A percentile compares a stretch with the other conserved stretches of the same genome.
These are phyloP conservation scores for Pholiota adiposa DNA, from an alignment of 1,284 basidiomycete genomes.

Conservation along the genomic window DNA sequence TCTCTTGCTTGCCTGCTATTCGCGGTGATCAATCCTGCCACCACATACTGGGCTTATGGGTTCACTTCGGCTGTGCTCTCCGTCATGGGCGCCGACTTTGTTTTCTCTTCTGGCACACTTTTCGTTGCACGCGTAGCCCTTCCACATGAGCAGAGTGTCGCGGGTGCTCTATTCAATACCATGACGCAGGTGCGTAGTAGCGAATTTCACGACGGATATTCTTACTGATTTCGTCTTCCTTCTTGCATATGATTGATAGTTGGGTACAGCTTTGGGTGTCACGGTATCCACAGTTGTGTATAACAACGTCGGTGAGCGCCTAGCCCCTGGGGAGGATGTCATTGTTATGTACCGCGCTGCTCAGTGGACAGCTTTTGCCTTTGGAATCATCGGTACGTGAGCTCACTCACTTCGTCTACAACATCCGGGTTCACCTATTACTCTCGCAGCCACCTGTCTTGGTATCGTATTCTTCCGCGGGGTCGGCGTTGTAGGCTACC, in stretches of 20 bases:
- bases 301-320: conserved; percentile 49
- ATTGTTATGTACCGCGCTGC: conserved; percentile 62
- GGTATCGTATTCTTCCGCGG: conserved; percentile 57
- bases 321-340: conserved; percentile 40
- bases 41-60: conserved; percentile 79
- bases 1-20: conserved; percentile 71
- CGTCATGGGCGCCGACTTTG: conserved; percentile 82
- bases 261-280: conserved; percentile 78
- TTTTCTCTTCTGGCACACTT: conserved; percentile 75
- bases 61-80: conserved; percentile 78
- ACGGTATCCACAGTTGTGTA: conserved; percentile 78
- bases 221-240: neutral
- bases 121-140: conserved; percentile 77
- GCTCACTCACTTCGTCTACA: neutral
- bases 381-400: conserved; percentile 56
- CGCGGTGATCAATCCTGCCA: conserved; percentile 64
- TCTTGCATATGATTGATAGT: conserved; percentile 38
- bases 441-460: conserved; percentile 48
- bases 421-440: neutral
- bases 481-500: conserved; percentile 62
- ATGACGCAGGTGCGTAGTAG: conserved; percentile 64
- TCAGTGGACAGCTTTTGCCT: conserved; percentile 67
- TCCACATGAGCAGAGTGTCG: conserved; percentile 79
- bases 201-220: neutral
- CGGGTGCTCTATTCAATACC: conserved; percentile 78